Base-by-base conservation (phyloP, 352 stramenopile species). In the Phytophthora pinifolia region DNA sequence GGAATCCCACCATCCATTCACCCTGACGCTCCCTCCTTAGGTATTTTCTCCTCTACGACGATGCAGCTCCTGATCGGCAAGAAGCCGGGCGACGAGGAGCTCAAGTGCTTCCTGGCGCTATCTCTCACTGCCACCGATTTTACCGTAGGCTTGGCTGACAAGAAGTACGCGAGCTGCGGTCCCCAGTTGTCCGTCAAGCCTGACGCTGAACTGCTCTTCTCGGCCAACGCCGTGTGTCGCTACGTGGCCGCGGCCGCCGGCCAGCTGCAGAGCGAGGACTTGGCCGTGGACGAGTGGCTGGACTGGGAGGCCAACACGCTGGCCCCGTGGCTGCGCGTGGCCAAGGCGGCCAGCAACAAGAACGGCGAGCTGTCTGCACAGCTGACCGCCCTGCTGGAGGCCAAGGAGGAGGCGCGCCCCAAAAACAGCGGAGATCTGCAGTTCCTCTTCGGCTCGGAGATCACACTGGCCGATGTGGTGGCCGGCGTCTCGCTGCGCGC, bases 91-190 rank as follows among this genome's bases (percentile, higher is more conserved):
- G 53, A 73, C 52, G 81, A 89, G 56, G 84, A 90, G 69, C 78
- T 90, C 71, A 94, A 94, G 67, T 94, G 84, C 62, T 87, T 92
- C 63, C 56, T 89, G 49, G 65, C 76, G 35, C 54, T 92, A 39
- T 74, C 76, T 6, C 46, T 73, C 41, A 86, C 77, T 3, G 55
- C 55, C 44, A 64, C 72, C 13, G 41, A 53, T 13, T 92, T 83
- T 60, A 51, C 71, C 9, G 70, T 89, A 13, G 79, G 67, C 17
- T n/a, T 52, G 17, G 74, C 70, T 9, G 74, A 87, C 64, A 72
- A 76, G 38, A 86, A 79, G 62, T 82, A 84, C 57, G 62, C 66
- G 39, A 74, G 63, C 46, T 84, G 65, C 50, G 73, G 79, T 17
- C 77, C 76, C 29, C 79, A 89, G 65, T 37, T 88, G 50, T 59